These are phyloP conservation scores for Phlebiopsis gigantea DNA, from an alignment of 768 basidiomycete species.

Conservation along the genomic window DNA sequence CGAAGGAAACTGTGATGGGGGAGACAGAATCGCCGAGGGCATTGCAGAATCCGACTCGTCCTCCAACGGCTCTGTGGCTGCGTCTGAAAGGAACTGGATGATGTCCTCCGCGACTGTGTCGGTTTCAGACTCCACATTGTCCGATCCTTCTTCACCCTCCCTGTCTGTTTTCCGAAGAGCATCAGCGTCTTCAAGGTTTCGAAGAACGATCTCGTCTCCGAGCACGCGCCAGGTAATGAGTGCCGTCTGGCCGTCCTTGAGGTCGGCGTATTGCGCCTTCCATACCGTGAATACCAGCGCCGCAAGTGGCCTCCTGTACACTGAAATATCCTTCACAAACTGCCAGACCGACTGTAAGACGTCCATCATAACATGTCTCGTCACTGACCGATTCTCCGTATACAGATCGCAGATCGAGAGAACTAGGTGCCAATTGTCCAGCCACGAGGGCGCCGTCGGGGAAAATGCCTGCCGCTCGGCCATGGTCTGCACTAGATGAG, in stretches of 20 bases:
- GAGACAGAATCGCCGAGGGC: not conserved
- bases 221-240: slow-evolving; percentile 50
- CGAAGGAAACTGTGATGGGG: slow-evolving; percentile 12
- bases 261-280: slow-evolving; percentile 28
- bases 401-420: slow-evolving; percentile 38
- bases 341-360: slow-evolving; percentile 56
- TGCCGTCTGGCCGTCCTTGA: slow-evolving; percentile 26
- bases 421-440: slow-evolving; percentile 58
- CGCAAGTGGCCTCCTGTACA: slow-evolving; percentile 49
- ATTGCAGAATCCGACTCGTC: slow-evolving; percentile 16
- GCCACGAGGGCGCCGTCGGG: slow-evolving; percentile 69
- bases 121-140: not conserved
- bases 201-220: slow-evolving; percentile 63
- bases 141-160: not conserved
- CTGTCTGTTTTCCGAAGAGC: not conserved
- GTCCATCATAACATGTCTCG: slow-evolving; percentile 52
- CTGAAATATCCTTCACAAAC: slow-evolving; percentile 62
- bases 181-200: slow-evolving; percentile 19
- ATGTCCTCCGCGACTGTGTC: slow-evolving; percentile 17
- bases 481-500: slow-evolving; percentile 57
- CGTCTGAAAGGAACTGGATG: slow-evolving; percentile 14
- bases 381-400: slow-evolving; percentile 36
- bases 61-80: slow-evolving; percentile 16
- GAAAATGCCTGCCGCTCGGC: slow-evolving; percentile 61
- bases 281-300: slow-evolving; percentile 53